These are phyloP conservation scores for Fusarium chuoi DNA, from an alignment of 2,329 filamentous ascomycete genomes.

Conservation along the genomic window DNA sequence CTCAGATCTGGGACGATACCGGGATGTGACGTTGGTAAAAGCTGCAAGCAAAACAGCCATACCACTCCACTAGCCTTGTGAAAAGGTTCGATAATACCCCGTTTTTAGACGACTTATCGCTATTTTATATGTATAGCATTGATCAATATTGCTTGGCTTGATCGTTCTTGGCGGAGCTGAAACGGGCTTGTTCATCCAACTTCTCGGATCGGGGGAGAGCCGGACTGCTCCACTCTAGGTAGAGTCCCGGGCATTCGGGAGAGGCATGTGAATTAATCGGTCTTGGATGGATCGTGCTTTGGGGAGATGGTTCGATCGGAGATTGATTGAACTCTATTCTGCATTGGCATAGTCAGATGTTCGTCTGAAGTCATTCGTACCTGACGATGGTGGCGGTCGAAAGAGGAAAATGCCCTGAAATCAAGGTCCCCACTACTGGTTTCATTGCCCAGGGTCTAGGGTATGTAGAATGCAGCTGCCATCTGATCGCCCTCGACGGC, in stretches of 20 bases:
- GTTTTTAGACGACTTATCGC: background rate
- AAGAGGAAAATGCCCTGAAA: background rate
- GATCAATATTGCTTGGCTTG: background rate
- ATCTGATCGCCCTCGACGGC: background rate
- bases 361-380: background rate
- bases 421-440: background rate
- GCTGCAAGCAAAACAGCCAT: background rate
- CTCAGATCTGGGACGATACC: conserved; percentile 15
- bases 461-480: background rate
- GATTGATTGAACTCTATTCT: background rate
- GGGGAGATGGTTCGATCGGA: background rate
- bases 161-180: background rate
- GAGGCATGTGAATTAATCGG: background rate
- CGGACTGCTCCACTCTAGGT: background rate
- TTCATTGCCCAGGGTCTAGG: background rate
- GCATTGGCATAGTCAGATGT: background rate
- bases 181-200: background rate
- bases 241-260: background rate
- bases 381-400: background rate
- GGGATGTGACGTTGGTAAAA: conserved; percentile 32
- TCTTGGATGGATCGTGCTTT: background rate
- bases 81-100: background rate
- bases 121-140: conserved; percentile 10
- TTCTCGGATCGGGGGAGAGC: background rate
- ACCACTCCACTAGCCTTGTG: background rate